Conservation (phyloP, 192 early-diverging fungal species). For the Coemansia sp. region DNA sequence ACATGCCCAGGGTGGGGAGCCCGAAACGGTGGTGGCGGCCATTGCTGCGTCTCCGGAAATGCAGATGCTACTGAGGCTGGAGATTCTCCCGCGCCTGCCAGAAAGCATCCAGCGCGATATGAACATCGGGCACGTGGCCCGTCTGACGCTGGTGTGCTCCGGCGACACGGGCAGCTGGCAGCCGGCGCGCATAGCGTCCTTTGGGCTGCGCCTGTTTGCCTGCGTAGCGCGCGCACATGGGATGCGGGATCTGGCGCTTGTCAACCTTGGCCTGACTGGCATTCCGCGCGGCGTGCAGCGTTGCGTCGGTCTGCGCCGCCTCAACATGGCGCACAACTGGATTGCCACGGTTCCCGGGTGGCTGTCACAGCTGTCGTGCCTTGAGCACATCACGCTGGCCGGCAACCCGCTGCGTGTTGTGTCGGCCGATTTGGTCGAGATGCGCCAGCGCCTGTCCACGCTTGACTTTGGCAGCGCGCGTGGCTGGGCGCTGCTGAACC, state of each 20-base stretch:
- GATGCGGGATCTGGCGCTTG: conserved; percentile 28
- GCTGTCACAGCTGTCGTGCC: conserved; percentile 23
- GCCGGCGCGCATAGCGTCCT: conserved; percentile 31
- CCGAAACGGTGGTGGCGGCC: conserved; percentile 5
- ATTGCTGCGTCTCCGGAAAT: conserved; percentile 9
- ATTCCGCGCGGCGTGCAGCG: conserved; percentile 17
- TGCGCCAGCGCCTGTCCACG: conserved; percentile 40
- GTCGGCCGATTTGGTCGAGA: conserved; percentile 45
- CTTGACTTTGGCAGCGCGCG: conserved; percentile 27
- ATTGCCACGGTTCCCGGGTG: conserved; percentile 36
- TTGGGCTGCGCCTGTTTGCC: conserved; percentile 27
- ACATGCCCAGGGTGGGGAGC: neutral
- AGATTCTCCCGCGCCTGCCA: conserved; percentile 30
- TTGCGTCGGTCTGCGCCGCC: conserved; percentile 32
- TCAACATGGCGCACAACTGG: conserved; percentile 55
- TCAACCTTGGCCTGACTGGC: conserved; percentile 41
- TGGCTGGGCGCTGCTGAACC: conserved; percentile 33
- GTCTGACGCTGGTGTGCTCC: conserved; percentile 27
- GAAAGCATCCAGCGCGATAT: conserved; percentile 23
- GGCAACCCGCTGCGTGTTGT: conserved; percentile 43
- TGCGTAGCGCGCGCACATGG: conserved; percentile 24
- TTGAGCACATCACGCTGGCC: conserved; percentile 35
- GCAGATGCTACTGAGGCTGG: conserved; percentile 15
- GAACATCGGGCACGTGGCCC: conserved; percentile 20
- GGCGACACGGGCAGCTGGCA: conserved; percentile 36